Evolutionary conservation across 768 basidiomycete genomes (phyloP), one percentile per base, ranked within the genome.

Genomic region (Kwoniella pini): DNA sequence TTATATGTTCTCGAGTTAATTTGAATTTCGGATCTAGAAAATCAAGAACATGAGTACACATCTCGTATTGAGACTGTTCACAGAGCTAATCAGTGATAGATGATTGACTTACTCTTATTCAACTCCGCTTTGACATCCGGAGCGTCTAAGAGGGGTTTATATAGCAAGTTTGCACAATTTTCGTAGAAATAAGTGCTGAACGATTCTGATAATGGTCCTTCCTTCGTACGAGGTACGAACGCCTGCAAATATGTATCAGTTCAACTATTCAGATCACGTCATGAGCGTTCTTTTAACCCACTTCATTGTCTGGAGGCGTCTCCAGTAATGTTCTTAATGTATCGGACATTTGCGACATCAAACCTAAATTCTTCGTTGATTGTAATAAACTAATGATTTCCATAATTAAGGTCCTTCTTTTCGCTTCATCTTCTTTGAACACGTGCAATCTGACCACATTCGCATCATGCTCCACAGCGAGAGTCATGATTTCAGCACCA

Each of bases 141-240:
- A 24, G 96, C 80, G 56, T 90, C 80, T n/a, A 77, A 76, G 42
- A 96, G 80, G 4, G 96, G 94, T 74, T 85, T 85, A 80, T 91
- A 88, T 51, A 99, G 80, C n/a, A 83, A 82, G n/a, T 83, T 80
- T 21, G 46, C 38, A 74, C 88, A 90, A 19, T 67, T 57, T 44
- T 91, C 91, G 81, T 97, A 97, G 79, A 97, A 95, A 76, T 91
- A 91, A 38, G 93, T 88, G 72, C 94, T 82, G 81, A 93, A 99
- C 57, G 86, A 85, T 77, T 98, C 96, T 1, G 87, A 88, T 33
- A 85, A 84, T 5, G 89, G 88, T 54, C 91, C 90, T 65, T 95
- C 93, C 77, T 76, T 75, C 13, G 44, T 36, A 31, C 66, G 72
- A 21, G 56, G 63, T 19, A 63, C 27, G 54, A 67, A 75, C 9